Evolutionary conservation across 1,139 yeast species (phyloP).

Genomic region (Yamadazyma conglobata): DNA sequence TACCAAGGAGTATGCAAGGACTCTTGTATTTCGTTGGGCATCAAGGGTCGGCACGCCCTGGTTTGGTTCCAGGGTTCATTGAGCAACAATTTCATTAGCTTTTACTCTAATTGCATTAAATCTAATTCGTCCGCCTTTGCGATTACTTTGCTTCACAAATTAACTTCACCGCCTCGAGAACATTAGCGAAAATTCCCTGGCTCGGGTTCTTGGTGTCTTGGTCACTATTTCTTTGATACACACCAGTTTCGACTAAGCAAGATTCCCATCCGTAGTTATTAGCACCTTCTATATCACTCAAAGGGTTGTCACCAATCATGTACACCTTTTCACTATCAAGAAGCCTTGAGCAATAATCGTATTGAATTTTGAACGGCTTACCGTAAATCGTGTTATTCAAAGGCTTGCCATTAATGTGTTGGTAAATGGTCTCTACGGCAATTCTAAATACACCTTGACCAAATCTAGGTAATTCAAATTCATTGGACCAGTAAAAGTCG

Average conservation of each 20-base stretch:
- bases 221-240: constrained; percentile 60
- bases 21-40: no score
- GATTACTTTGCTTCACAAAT: no score
- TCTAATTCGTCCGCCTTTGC: no score
- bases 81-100: no score
- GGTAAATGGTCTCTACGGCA: constrained; percentile 60
- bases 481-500: constrained; percentile 90
- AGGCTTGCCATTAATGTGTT: constrained; percentile 42
- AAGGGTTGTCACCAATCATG: constrained; percentile 98
- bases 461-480: constrained; percentile 72
- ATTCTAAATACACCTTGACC: constrained; percentile 91
- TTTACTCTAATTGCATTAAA: no score
- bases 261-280: constrained; percentile 85
- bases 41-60: no score
- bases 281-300: constrained; percentile 88
- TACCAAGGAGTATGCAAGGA: no score
- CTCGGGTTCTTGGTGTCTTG: constrained; percentile 19
- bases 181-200: constrained; percentile 49
- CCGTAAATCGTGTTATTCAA: constrained; percentile 69
- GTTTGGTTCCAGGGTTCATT: no score
- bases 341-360: constrained; percentile 72
- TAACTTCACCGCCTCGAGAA: constrained; percentile 39
- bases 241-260: constrained; percentile 82
- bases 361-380: constrained; percentile 78
- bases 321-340: constrained; percentile 44